phyloP scores from a whole-genome alignment of 2,329 filamentous ascomycete species.

The Cladosporium sp. region DNA sequence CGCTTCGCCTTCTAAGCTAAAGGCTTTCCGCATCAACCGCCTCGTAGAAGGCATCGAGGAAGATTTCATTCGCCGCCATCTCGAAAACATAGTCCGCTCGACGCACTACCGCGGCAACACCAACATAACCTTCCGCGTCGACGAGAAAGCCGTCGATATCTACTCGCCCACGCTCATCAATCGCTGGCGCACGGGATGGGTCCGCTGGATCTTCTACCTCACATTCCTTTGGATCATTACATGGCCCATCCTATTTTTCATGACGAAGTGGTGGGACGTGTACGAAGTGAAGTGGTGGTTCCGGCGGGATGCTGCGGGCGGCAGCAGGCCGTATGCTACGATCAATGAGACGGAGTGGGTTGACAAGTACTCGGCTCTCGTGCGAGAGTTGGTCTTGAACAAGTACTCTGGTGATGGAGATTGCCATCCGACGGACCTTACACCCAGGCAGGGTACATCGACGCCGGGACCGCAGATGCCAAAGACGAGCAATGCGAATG shows the following conservation, averaged over 20 bases:
- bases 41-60: constrained; percentile 63
- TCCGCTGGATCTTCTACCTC: constrained; percentile 65
- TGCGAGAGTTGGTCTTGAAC: constrained; percentile 60
- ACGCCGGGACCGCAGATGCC: constrained; percentile 20
- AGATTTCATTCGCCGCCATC: constrained; percentile 50
- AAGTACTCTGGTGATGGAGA: constrained; percentile 51
- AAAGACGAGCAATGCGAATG: constrained; percentile 25
- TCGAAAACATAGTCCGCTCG: constrained; percentile 59
- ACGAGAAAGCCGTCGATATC: constrained; percentile 59
- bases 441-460: constrained; percentile 42
- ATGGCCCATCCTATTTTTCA: constrained; percentile 70
- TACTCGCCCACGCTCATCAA: constrained; percentile 66
- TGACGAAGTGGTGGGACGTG: constrained; percentile 68
- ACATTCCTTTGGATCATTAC: constrained; percentile 68
- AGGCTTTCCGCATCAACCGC: constrained; percentile 47
- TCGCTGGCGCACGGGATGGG: constrained; percentile 66
- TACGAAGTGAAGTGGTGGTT: constrained; percentile 65
- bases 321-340: constrained; percentile 48
- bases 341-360: constrained; percentile 59
- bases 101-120: constrained; percentile 69
- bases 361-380: constrained; percentile 61
- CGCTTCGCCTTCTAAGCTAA: constrained; percentile 58
- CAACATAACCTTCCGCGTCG: constrained; percentile 59
- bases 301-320: constrained; percentile 34
- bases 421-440: constrained; percentile 40